These are phyloP conservation scores for Rhexocercosporidium sp. DNA, from an alignment of 2,329 filamentous ascomycete species.

Conservation along the genomic window DNA sequence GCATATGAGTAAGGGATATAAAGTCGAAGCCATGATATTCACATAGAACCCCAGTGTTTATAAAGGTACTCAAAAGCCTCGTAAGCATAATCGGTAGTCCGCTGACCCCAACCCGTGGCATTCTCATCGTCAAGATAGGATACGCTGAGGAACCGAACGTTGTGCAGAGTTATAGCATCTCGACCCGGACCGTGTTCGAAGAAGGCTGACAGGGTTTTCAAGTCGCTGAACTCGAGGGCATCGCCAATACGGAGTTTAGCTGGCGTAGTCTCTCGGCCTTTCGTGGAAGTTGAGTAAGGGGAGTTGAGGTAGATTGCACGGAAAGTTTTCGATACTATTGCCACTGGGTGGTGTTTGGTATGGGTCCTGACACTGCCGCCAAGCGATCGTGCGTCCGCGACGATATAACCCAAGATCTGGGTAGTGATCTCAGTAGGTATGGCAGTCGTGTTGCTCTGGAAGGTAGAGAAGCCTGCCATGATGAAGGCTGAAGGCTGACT, in stretches of 20 bases:
- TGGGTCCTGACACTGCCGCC: conserved; percentile 16
- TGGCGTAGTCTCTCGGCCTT: conserved; percentile 18
- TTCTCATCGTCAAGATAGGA: too few relatives aligned
- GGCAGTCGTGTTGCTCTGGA: conserved; percentile 22
- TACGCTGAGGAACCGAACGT: too few relatives aligned
- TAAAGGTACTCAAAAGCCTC: conserved; percentile 27
- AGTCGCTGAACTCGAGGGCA: conserved; percentile 26
- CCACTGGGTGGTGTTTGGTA: conserved; percentile 13
- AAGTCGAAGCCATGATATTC: conserved; percentile 27
- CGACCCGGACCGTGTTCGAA: too few relatives aligned
- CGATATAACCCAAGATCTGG: conserved; percentile 24
- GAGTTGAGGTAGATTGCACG: conserved; percentile 18
- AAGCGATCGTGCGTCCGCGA: conserved; percentile 20
- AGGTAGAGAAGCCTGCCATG: too few relatives aligned
- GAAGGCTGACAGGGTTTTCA: too few relatives aligned
- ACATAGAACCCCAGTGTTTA: conserved; percentile 21
- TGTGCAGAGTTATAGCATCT: too few relatives aligned
- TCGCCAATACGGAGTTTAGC: conserved; percentile 25
- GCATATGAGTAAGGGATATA: conserved; percentile 19
- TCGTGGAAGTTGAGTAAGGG: conserved; percentile 17
- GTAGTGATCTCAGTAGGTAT: conserved; percentile 26
- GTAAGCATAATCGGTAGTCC: too few relatives aligned
- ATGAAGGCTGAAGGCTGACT: conserved; percentile 3
- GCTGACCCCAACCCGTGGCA: too few relatives aligned
- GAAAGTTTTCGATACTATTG: conserved; percentile 17